Percentiles rank a stretch among this genome's conserved stretches.
Conservation (phyloP, 257 asterid genomes). For the Fraxinus cuspidata region DNA sequence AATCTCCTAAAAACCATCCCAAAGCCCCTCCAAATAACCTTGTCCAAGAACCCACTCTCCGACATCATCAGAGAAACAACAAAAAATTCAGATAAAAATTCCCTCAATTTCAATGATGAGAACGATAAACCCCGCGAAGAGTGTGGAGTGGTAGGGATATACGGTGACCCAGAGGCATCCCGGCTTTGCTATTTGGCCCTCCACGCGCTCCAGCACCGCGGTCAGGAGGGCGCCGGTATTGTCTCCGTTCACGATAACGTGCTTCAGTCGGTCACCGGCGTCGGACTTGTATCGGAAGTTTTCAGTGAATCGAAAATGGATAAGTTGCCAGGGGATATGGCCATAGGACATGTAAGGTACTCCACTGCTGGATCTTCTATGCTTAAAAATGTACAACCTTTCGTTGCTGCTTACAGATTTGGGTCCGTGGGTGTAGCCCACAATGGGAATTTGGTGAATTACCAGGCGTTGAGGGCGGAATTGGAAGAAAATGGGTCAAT, state of each 20-base stretch:
- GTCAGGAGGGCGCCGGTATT: slow-evolving; percentile 95
- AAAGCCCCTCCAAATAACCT: slow-evolving; percentile 37
- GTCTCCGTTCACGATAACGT: slow-evolving; percentile 68
- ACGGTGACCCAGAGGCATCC: slow-evolving; percentile 87
- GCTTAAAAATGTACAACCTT: slow-evolving; percentile 95
- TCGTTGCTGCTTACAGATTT: slow-evolving; percentile 79
- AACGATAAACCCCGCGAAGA: slow-evolving; percentile 84
- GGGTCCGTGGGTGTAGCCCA: slow-evolving; percentile 96
- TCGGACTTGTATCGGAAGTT: slow-evolving; percentile 83
- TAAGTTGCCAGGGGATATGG: slow-evolving; percentile 68
- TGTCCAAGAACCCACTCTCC: slow-evolving; percentile 54
- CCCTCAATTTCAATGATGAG: slow-evolving; percentile 20
- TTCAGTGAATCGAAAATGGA: slow-evolving; percentile 69
- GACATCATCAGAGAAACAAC: slow-evolving; percentile 14
- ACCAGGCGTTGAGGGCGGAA: slow-evolving; percentile 64
- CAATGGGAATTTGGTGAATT: slow-evolving; percentile 90
- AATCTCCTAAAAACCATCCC: slow-evolving; percentile 29
- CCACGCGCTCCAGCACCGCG: slow-evolving; percentile 92
- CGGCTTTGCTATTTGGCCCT: slow-evolving; percentile 79
- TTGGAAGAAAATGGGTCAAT: slow-evolving; percentile 86
- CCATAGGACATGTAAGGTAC: slow-evolving; percentile 90
- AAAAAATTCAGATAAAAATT: not conserved
- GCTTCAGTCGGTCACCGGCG: slow-evolving; percentile 72
- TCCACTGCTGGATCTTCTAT: slow-evolving; percentile 91
- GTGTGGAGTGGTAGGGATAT: slow-evolving; percentile 89